These are phyloP conservation scores for Starmerella ratchasimensis DNA, from an alignment of 805 yeast species.

Conservation along the genomic window DNA sequence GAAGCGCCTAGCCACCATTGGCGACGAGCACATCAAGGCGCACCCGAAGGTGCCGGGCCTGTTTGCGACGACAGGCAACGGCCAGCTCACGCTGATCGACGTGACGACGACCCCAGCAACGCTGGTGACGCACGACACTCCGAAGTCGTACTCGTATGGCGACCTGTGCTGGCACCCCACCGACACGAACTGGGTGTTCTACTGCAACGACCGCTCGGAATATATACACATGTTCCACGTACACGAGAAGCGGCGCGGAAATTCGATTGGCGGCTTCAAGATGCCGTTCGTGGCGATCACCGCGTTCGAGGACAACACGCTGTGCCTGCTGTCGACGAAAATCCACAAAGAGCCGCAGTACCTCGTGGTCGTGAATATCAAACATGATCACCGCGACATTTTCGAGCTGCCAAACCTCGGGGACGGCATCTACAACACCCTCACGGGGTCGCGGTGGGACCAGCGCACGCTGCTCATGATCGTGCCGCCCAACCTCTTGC, in stretches of 20 bases:
- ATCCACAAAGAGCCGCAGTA: slow-evolving; percentile 1
- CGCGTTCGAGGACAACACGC: neutral
- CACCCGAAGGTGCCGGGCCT: slow-evolving; percentile 1
- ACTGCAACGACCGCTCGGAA: neutral
- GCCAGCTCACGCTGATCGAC: neutral
- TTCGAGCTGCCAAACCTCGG: neutral
- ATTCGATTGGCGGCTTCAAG: neutral
- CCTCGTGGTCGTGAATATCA: neutral
- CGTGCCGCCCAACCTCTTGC: slow-evolving; percentile 4
- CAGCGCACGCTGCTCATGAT: slow-evolving; percentile 6
- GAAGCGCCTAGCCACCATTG: no score
- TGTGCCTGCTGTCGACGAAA: slow-evolving; percentile 5
- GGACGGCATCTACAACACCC: slow-evolving; percentile 1
- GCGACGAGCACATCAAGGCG: neutral
- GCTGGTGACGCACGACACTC: neutral
- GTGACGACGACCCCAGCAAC: neutral
- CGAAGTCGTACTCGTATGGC: slow-evolving; percentile 1
- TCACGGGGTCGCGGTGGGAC: slow-evolving; percentile 9
- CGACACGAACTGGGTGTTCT: neutral
- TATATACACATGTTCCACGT: neutral
- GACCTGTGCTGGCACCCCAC: slow-evolving; percentile 10
- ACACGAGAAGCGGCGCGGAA: neutral
- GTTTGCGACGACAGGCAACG: slow-evolving; percentile 1
- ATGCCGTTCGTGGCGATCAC: neutral
- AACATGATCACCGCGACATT: neutral